Conservation (phyloP, 352 stramenopile species). For the Pythium dissotocum region DNA sequence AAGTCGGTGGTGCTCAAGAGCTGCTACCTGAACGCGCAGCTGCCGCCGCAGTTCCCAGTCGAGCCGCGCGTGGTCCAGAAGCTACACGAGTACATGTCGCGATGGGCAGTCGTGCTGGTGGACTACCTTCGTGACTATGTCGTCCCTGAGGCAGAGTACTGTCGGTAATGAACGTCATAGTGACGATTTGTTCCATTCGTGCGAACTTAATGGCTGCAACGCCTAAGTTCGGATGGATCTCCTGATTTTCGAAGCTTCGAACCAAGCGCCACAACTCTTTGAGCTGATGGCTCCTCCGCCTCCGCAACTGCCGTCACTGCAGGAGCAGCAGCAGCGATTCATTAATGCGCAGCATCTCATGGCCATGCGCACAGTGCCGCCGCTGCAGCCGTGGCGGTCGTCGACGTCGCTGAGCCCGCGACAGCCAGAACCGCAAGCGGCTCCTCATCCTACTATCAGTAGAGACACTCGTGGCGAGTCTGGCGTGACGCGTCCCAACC, state of each 20-base stretch:
- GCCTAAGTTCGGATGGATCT: no score
- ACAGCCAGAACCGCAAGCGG: no score
- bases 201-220: no score
- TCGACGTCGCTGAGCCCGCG: background rate
- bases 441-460: no score
- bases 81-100: conserved; percentile 3
- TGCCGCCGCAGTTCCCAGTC: conserved; percentile 4
- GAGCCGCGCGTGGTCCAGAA: background rate
- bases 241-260: no score
- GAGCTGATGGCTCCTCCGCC: background rate
- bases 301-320: background rate
- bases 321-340: background rate
- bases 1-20: conserved; percentile 4
- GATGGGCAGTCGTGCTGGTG: background rate
- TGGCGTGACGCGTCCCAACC: no score
- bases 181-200: background rate
- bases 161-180: no score
- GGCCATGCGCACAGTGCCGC: background rate
- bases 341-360: background rate
- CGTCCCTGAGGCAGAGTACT: background rate
- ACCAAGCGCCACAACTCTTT: background rate
- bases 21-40: background rate
- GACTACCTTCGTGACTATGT: conserved; percentile 15
- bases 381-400: background rate
- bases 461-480: no score